Evolutionary conservation across 192 early-diverging fungal species (phyloP).

Genomic region (Linnemannia exigua): DNA sequence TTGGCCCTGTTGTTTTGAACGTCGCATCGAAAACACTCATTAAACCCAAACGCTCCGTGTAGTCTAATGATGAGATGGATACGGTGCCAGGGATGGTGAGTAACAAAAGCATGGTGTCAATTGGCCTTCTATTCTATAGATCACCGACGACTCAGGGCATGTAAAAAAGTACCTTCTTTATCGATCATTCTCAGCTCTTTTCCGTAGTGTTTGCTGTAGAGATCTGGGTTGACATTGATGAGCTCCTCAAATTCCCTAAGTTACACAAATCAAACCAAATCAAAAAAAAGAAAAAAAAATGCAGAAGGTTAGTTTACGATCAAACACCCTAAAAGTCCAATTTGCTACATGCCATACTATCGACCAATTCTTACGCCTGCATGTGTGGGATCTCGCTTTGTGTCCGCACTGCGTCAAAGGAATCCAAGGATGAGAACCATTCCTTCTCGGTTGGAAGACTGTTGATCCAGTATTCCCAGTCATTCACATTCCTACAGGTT

Average conservation of each 20-base stretch:
- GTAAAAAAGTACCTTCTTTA: conserved; percentile 5
- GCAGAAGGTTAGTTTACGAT: not conserved
- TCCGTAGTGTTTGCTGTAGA: conserved; percentile 26
- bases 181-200: not conserved
- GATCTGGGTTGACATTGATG: conserved; percentile 44
- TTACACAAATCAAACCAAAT: not conserved
- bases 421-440: conserved; percentile 22
- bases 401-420: conserved; percentile 15
- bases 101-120: too few relatives aligned
- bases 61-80: not conserved
- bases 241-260: conserved; percentile 49
- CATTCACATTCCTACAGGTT: not conserved
- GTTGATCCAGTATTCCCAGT: conserved; percentile 24
- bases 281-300: not conserved
- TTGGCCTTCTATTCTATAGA: too few relatives aligned
- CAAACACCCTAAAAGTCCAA: too few relatives aligned
- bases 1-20: not conserved
- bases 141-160: too few relatives aligned
- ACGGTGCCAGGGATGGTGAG: too few relatives aligned
- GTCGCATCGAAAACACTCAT: not conserved
- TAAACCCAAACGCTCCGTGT: not conserved
- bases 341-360: too few relatives aligned
- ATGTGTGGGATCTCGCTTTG: conserved; percentile 27
- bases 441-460: conserved; percentile 18
- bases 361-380: not conserved